Evolutionary conservation across 768 basidiomycete genomes (phyloP).

Genomic region (Collybia sordida): DNA sequence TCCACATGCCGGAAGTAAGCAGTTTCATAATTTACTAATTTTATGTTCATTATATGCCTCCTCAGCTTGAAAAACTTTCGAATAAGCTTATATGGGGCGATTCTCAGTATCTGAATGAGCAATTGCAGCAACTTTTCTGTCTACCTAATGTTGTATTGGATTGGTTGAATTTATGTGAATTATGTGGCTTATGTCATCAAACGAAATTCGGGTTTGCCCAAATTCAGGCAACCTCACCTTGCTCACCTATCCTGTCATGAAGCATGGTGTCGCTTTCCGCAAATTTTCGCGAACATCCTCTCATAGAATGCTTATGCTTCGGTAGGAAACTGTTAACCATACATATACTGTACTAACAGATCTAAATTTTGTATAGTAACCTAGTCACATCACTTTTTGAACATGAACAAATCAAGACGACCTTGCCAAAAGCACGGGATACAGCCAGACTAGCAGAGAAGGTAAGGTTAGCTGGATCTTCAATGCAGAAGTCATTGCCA

Average conservation of each 20-base stretch:
- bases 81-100: no score
- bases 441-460: constrained; percentile 91
- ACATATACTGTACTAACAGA: no score
- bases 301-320: constrained; percentile 89
- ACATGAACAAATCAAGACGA: constrained; percentile 95
- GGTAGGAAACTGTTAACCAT: constrained; percentile 48
- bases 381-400: constrained; percentile 92
- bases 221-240: constrained; percentile 4
- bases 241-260: constrained; percentile 50
- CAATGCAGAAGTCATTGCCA: constrained; percentile 5
- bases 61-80: no score
- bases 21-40: no score
- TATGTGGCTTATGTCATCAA: constrained; percentile 14
- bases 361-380: constrained; percentile 52
- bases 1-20: no score
- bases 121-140: no score
- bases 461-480: constrained; percentile 35
- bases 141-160: not conserved
- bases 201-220: not conserved
- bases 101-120: no score
- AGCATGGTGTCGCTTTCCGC: constrained; percentile 91
- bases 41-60: no score
- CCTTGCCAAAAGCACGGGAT: constrained; percentile 92
- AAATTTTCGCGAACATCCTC: constrained; percentile 91
- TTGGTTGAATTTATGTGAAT: not conserved